Evolutionary conservation across 306 rosid genomes (phyloP).

Genomic region (Begonia fuchsioides): DNA sequence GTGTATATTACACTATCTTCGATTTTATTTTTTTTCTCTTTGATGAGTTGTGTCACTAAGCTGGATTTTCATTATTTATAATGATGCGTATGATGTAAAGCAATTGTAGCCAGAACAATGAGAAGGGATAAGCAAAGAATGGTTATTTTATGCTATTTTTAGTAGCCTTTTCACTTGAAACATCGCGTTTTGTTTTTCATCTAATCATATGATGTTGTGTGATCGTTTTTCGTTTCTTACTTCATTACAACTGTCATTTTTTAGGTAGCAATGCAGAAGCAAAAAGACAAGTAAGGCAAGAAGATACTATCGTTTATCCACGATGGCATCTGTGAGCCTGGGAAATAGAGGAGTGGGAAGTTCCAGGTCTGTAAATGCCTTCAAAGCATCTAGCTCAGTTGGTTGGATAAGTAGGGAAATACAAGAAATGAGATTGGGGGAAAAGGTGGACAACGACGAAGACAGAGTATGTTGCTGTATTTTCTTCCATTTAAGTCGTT

Average conservation of each 20-base stretch:
- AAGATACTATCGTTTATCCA: slow-evolving; percentile 10
- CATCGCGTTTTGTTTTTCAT: no score
- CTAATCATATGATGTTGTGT: no score
- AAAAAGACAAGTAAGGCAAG: slow-evolving; percentile 7
- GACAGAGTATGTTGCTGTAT: slow-evolving; percentile 38
- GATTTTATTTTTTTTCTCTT: no score
- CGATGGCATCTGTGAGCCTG: slow-evolving; percentile 80
- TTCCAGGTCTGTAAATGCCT: slow-evolving; percentile 75
- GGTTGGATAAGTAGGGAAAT: slow-evolving; percentile 98
- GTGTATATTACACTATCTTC: no score
- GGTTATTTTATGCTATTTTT: no score
- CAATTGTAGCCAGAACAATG: no score
- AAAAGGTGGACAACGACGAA: slow-evolving; percentile 40
- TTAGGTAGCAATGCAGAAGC: slow-evolving; percentile 20
- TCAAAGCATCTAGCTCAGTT: slow-evolving; percentile 78
- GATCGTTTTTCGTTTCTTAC: no score
- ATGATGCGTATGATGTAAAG: no score
- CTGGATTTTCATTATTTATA: no score
- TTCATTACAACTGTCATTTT: slow-evolving; percentile 9
- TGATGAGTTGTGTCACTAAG: no score
- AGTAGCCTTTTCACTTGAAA: no score
- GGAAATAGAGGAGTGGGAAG: slow-evolving; percentile 84
- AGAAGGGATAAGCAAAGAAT: no score
- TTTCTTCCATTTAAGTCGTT: not conserved
- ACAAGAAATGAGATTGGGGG: slow-evolving; percentile 78